Percentiles rank a stretch among this genome's conserved stretches.
These are phyloP conservation scores for Aspergillus persii DNA, from an alignment of 2,329 filamentous ascomycete genomes.

Conservation along the genomic window DNA sequence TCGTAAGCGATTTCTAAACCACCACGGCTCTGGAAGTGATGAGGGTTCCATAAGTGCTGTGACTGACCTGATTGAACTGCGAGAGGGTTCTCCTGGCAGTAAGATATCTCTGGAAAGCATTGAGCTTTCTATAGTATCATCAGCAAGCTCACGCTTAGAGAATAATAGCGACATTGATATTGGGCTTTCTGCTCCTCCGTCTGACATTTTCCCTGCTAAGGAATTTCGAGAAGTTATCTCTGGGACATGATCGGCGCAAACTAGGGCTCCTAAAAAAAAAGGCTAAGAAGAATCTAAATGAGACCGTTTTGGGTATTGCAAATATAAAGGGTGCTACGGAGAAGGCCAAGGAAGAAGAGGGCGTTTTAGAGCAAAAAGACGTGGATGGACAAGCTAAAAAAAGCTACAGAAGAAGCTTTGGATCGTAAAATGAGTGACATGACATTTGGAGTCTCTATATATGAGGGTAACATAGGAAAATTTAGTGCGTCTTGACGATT, in stretches of 20 bases:
- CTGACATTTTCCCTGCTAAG: no score
- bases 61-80: no score
- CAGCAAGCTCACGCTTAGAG: no score
- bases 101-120: no score
- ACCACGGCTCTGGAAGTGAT: no score
- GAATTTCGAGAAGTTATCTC: neutral
- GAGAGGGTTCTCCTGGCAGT: no score
- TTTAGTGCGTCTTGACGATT: neutral
- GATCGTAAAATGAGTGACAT: neutral
- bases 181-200: no score
- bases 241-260: neutral
- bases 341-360: neutral
- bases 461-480: neutral
- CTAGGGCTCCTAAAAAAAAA: neutral
- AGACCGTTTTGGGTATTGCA: neutral
- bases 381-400: neutral
- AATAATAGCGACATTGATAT: no score
- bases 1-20: no score
- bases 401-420: neutral
- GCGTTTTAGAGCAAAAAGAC: neutral
- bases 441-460: neutral
- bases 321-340: neutral
- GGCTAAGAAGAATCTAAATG: neutral
- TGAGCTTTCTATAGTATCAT: no score
- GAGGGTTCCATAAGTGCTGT: no score